These are phyloP conservation scores for Rheum nobile DNA, from an alignment of 148 eudicot genomes.

Conservation along the genomic window DNA sequence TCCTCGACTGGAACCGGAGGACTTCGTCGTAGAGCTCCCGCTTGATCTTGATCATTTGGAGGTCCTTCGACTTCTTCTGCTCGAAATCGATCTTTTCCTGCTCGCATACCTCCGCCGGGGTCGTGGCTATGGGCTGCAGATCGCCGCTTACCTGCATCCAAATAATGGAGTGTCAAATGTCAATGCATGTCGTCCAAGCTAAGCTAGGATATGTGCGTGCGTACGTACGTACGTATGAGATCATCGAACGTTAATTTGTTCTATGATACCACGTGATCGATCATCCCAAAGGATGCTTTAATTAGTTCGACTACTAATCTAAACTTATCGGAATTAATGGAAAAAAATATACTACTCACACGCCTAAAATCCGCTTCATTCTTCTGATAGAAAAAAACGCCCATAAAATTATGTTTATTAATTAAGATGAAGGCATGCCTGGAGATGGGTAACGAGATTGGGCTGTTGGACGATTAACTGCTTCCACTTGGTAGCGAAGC, in stretches of 20 bases:
- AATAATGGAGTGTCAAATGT: neutral
- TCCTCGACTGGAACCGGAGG: constrained; percentile 43
- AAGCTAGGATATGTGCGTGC: no score
- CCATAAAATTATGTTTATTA: no score
- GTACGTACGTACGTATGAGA: no score
- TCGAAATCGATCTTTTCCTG: constrained; percentile 72
- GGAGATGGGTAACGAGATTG: constrained; percentile 50
- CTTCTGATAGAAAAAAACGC: no score
- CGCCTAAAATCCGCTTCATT: no score
- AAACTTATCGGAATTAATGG: no score
- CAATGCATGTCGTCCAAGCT: no score
- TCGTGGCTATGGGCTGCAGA: neutral
- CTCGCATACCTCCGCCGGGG: constrained; percentile 56
- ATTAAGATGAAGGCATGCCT: constrained; percentile 11
- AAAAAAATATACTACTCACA: no score
- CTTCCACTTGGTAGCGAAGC: constrained; percentile 68
- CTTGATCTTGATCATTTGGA: constrained; percentile 72
- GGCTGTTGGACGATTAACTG: constrained; percentile 46
- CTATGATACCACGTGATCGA: neutral
- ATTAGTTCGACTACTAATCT: no score
- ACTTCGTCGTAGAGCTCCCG: constrained; percentile 68
- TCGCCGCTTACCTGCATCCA: neutral
- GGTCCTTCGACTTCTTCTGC: constrained; percentile 82
- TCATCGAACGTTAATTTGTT: no score
- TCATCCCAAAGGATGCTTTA: no score